These are phyloP conservation scores for Bonia amplexicaulis DNA, from an alignment of 176 grass and related monocot genomes.

Conservation along the genomic window DNA sequence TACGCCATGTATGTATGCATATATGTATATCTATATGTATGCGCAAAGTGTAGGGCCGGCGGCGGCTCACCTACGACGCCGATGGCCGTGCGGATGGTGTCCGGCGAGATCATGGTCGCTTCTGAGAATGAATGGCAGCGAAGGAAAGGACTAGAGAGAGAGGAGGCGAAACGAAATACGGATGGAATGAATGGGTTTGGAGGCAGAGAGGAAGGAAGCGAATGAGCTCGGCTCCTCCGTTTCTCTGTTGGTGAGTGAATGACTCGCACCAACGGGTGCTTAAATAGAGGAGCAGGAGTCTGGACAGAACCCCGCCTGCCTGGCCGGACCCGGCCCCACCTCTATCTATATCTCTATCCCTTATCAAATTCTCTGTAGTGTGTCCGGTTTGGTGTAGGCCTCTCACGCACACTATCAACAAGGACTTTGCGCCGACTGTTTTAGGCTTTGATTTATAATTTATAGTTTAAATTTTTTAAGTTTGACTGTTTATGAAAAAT, in stretches of 20 bases:
- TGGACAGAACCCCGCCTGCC: not conserved
- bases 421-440: no score
- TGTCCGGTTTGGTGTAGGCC: not conserved
- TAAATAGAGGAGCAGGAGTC: constrained; percentile 9
- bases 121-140: not conserved
- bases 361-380: not conserved
- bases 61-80: constrained; percentile 57
- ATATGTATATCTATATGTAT: not conserved
- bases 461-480: no score
- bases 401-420: no score
- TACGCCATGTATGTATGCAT: not conserved
- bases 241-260: not conserved
- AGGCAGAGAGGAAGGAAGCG: not conserved
- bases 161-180: not conserved
- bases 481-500: no score
- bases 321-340: not conserved
- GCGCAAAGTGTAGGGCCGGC: not conserved
- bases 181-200: not conserved
- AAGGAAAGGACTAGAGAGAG: not conserved
- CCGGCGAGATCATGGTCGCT: constrained; percentile 49
- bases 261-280: not conserved
- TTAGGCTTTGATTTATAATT: no score
- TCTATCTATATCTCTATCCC: not conserved
- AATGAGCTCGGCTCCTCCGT: not conserved
- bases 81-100: constrained; percentile 68